Base-by-base conservation (phyloP, 805 yeast genomes). In the Zygosaccharomyces rouxii region DNA sequence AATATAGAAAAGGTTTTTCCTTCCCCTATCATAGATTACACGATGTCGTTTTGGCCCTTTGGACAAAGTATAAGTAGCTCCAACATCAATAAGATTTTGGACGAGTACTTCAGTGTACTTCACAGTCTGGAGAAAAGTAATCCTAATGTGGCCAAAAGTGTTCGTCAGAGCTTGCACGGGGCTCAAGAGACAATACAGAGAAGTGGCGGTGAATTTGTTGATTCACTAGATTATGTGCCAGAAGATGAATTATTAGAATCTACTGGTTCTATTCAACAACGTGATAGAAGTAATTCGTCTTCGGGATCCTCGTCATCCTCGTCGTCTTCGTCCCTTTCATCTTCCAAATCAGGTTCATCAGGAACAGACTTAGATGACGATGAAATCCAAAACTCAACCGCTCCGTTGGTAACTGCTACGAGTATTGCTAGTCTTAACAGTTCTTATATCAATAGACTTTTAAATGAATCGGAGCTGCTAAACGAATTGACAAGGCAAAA, bases 1-100 rank as follows among this genome's bases (percentile, higher is more conserved):
- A n/a, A 19, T 11, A 14, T n/a, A n/a, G n/a, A n/a, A n/a, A 22
- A 22, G 11, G 29, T 10, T 14, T 19, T 21, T 10, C 19, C 3
- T 13, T 19, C 21, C 16, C 19, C 39, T 18, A 29, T 5, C 28
- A 25, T 25, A 9, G 28, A 18, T n/a, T 28, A 26, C 10, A 53
- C 25, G 22, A 72, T 72, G 76, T 71, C 77, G 16, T 67, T 68
- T 54, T 73, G 77, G 77, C 75, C 75, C 18, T 71, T 72, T 58
- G 74, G 73, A 60, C 71, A 69, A 56, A 65, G 62, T 52, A 54
- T 56, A 29, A 60, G 58, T 33, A 56, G 63, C 23, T 63, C 72
- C 28, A 64, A 69, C 47, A 64, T 72, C 28, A 69, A 64, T 53
- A 66, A 67, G 54, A 64, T 71, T n/a, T 59, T 75, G 50, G 76